These are phyloP conservation scores for Cardamine occulta DNA, from an alignment of 345 rosid genomes.

Conservation along the genomic window DNA sequence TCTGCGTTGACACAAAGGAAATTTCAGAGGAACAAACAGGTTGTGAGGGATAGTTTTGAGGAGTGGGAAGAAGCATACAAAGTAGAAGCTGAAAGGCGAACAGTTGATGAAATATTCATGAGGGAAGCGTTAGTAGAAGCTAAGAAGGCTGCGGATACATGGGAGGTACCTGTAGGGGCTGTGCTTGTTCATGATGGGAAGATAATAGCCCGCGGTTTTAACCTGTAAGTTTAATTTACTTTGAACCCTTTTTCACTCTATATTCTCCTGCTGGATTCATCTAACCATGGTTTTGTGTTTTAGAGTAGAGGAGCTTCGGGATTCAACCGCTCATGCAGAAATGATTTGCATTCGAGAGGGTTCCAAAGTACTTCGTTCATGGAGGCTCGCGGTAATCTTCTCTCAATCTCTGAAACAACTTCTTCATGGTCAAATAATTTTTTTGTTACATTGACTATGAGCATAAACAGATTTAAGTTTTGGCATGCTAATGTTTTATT, in stretches of 20 bases:
- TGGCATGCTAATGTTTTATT: neutral
- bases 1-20: slow-evolving; percentile 62
- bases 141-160: slow-evolving; percentile 87
- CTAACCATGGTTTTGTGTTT: slow-evolving; percentile 34
- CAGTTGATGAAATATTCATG: slow-evolving; percentile 86
- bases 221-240: slow-evolving; percentile 66
- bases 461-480: slow-evolving; percentile 3
- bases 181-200: slow-evolving; percentile 89
- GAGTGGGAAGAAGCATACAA: slow-evolving; percentile 97
- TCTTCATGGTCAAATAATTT: neutral
- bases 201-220: slow-evolving; percentile 89
- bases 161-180: slow-evolving; percentile 99
- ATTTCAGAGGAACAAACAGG: slow-evolving; percentile 75
- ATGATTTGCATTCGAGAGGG: slow-evolving; percentile 94
- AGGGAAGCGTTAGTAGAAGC: slow-evolving; percentile 93
- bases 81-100: slow-evolving; percentile 70
- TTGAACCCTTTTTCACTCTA: neutral
- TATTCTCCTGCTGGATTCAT: neutral
- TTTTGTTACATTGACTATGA: slow-evolving; percentile 15
- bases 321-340: slow-evolving; percentile 98
- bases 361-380: slow-evolving; percentile 67
- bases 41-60: slow-evolving; percentile 75
- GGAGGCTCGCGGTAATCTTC: slow-evolving; percentile 86
- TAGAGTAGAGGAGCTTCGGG: slow-evolving; percentile 95
- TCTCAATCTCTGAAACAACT: slow-evolving; percentile 3